A percentile compares a stretch with the other conserved stretches of the same genome.
These are phyloP conservation scores for Tulasnella sp. DNA, from an alignment of 768 basidiomycete genomes.

Conservation along the genomic window DNA sequence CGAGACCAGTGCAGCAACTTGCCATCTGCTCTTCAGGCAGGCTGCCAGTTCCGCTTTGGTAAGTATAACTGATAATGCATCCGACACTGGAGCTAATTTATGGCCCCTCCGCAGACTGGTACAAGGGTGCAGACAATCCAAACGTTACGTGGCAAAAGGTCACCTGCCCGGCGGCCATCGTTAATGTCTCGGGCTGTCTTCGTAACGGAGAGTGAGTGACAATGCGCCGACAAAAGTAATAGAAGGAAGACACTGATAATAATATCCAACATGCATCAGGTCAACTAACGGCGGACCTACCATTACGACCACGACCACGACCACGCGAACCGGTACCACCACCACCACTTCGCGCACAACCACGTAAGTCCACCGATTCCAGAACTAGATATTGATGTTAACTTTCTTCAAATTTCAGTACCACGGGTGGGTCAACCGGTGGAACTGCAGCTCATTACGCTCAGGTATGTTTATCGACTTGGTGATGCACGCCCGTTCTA, in stretches of 20 bases:
- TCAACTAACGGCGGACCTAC: not conserved
- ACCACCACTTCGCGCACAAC: not conserved
- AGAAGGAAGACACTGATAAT: not conserved
- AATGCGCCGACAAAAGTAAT: not conserved
- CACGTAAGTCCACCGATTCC: not conserved
- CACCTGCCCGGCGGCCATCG: slow-evolving; percentile 32
- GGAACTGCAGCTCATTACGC: not conserved
- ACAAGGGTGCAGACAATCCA: slow-evolving; percentile 29
- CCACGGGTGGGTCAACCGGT: not conserved
- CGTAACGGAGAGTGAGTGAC: slow-evolving; percentile 15
- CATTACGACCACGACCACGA: not conserved
- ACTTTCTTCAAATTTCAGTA: not conserved
- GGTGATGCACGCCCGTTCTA: not conserved
- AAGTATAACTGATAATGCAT: not conserved
- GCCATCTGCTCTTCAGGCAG: slow-evolving; percentile 32
- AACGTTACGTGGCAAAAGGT: slow-evolving; percentile 31
- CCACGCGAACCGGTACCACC: not conserved
- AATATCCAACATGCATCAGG: not conserved
- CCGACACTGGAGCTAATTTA: not conserved
- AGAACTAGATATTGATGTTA: not conserved
- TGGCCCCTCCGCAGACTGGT: slow-evolving; percentile 28
- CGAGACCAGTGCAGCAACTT: slow-evolving; percentile 31
- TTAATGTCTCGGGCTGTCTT: slow-evolving; percentile 31
- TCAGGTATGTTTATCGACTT: not conserved
- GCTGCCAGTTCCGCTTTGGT: slow-evolving; percentile 33